Conservation (phyloP, 2,329 filamentous ascomycete genomes). For the Calonectria ilicicola region DNA sequence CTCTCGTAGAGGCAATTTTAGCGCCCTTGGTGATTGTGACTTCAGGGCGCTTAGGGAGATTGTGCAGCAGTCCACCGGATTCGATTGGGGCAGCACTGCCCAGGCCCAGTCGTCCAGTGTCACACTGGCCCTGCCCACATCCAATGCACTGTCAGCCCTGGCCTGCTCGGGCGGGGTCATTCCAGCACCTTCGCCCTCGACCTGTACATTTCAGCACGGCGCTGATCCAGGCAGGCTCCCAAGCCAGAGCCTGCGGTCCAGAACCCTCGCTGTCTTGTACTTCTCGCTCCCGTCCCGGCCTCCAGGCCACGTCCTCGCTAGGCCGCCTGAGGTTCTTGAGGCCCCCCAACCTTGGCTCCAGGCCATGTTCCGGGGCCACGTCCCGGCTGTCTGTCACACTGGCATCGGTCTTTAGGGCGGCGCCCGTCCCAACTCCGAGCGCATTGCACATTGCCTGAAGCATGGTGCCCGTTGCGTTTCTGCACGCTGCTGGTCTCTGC, state of each 20-base stretch:
- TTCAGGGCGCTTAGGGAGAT: conserved; percentile 38
- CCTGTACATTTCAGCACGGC: conserved; percentile 45
- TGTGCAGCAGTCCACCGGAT: conserved; percentile 12
- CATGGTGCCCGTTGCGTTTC: not conserved
- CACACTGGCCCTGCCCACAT: conserved; percentile 25
- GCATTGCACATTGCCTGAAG: not conserved
- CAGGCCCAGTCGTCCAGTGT: conserved; percentile 19
- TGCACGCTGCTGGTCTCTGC: not conserved
- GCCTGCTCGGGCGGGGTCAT: conserved; percentile 42
- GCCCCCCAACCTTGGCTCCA: not conserved
- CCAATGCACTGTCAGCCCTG: conserved; percentile 38
- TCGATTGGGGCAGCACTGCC: conserved; percentile 12
- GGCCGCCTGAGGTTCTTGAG: conserved; percentile 10
- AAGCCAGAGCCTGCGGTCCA: not conserved
- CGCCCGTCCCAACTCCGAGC: conserved; percentile 1
- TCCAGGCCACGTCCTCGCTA: conserved; percentile 1
- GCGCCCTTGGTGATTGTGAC: conserved; percentile 36
- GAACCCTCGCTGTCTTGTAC: not conserved
- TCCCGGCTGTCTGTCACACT: not conserved
- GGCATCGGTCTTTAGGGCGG: conserved; percentile 12
- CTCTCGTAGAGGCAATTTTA: conserved; percentile 34
- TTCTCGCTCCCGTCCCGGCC: not conserved
- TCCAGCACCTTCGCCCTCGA: conserved; percentile 44
- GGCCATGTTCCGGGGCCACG: not conserved
- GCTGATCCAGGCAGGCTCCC: conserved; percentile 4